Evolutionary conservation across 139 green algal genomes (phyloP).

Genomic region (Chlorella sp.): DNA sequence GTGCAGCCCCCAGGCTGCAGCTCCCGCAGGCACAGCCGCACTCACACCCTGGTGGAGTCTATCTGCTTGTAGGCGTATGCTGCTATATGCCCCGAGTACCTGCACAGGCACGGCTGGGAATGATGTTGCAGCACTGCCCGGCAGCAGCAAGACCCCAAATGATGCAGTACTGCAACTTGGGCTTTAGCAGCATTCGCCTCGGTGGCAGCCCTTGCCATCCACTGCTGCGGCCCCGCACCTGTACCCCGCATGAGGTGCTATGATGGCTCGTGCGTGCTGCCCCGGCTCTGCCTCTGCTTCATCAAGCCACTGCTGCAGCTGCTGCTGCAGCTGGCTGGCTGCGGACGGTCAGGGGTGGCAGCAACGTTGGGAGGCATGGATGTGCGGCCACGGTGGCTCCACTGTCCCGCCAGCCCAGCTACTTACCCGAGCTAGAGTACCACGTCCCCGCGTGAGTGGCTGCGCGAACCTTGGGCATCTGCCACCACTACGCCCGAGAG

Average conservation of each 20-base stretch:
- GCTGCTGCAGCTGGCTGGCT: slow-evolving; percentile 11
- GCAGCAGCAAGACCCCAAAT: no score
- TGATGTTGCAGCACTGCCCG: no score
- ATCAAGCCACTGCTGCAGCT: slow-evolving; percentile 57
- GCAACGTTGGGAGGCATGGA: neutral
- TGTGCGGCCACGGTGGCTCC: neutral
- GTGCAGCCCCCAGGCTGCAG: neutral
- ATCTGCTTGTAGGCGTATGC: slow-evolving; percentile 84
- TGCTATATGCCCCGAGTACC: slow-evolving; percentile 87
- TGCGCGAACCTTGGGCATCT: neutral
- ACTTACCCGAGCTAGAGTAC: slow-evolving; percentile 66
- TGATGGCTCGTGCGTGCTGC: slow-evolving; percentile 61
- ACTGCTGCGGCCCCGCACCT: neutral
- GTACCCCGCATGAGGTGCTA: slow-evolving; percentile 87
- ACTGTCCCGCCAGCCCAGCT: neutral
- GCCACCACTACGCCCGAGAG: neutral
- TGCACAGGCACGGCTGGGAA: neutral
- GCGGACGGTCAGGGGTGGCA: neutral
- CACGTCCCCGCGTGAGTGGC: slow-evolving; percentile 73
- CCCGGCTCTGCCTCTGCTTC: slow-evolving; percentile 28
- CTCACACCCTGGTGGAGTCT: slow-evolving; percentile 72
- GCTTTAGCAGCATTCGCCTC: no score
- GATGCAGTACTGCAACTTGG: no score
- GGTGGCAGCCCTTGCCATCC: no score
- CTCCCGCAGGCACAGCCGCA: neutral